Conservation (phyloP, 345 rosid genomes). For the Eucalyptus urophylla region DNA sequence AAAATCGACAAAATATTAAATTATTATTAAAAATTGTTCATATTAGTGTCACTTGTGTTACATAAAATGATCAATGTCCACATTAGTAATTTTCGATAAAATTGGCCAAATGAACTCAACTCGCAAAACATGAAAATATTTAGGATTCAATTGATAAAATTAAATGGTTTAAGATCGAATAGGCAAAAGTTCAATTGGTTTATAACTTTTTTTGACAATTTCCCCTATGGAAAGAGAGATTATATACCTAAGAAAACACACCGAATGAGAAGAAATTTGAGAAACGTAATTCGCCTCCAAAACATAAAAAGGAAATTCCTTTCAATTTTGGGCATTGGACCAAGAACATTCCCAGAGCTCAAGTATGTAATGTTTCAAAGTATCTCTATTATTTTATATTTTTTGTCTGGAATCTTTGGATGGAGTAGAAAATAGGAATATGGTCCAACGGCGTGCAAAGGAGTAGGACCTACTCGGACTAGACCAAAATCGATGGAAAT, state of each 20-base stretch:
- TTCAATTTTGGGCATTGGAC: not conserved
- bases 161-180: not conserved
- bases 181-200: not conserved
- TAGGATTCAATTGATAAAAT: not conserved
- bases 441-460: too few species aligned
- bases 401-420: not conserved
- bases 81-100: not conserved
- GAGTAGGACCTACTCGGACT: too few species aligned
- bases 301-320: not conserved
- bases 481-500: too few species aligned
- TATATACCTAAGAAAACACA: not conserved
- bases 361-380: not conserved
- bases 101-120: not conserved
- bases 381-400: not conserved
- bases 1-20: not conserved
- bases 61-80: not conserved
- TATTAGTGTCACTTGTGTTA: not conserved
- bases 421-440: not conserved
- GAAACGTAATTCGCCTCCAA: not conserved
- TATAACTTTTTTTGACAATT: not conserved
- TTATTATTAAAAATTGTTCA: not conserved
- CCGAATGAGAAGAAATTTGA: not conserved
- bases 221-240: not conserved
- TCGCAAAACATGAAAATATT: not conserved
- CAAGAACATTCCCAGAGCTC: not conserved